Conservation (phyloP, 352 stramenopile genomes). For the Pythium brachiatum region DNA sequence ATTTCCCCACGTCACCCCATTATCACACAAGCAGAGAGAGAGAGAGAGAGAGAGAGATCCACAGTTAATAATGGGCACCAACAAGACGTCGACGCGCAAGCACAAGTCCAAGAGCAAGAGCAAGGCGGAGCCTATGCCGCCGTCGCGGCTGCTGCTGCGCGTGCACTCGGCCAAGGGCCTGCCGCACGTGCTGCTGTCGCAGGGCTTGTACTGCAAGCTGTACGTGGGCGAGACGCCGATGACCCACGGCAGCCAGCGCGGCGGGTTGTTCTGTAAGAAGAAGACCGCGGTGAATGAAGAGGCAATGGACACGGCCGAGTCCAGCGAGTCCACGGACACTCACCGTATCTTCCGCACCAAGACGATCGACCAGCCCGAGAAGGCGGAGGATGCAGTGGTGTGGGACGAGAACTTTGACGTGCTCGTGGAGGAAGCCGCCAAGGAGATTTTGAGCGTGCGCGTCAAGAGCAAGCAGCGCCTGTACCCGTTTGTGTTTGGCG, state of each 20-base stretch:
- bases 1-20: neutral
- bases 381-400: slow-evolving; percentile 13
- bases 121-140: slow-evolving; percentile 3
- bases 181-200: slow-evolving; percentile 39
- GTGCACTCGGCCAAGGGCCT: slow-evolving; percentile 54
- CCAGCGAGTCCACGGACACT: slow-evolving; percentile 11
- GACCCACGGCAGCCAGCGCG: slow-evolving; percentile 44
- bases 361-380: slow-evolving; percentile 18
- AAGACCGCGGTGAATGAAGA: slow-evolving; percentile 2
- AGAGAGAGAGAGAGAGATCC: too few species aligned
- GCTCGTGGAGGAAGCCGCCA: slow-evolving; percentile 22
- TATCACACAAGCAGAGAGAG: neutral
- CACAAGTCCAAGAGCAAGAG: neutral
- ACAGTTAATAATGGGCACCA: too few species aligned
- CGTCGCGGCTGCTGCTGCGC: slow-evolving; percentile 40
- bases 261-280: slow-evolving; percentile 28
- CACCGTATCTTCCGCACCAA: slow-evolving; percentile 52
- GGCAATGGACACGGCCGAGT: neutral
- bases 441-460: slow-evolving; percentile 27
- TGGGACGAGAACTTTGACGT: slow-evolving; percentile 67
- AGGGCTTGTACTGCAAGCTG: slow-evolving; percentile 69
- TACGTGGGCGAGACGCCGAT: slow-evolving; percentile 52
- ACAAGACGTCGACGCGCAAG: neutral
- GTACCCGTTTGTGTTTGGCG: slow-evolving; percentile 17
- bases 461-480: slow-evolving; percentile 28